These are phyloP conservation scores for Penicillium frequentans DNA, from an alignment of 2,329 filamentous ascomycete genomes.

Conservation along the genomic window DNA sequence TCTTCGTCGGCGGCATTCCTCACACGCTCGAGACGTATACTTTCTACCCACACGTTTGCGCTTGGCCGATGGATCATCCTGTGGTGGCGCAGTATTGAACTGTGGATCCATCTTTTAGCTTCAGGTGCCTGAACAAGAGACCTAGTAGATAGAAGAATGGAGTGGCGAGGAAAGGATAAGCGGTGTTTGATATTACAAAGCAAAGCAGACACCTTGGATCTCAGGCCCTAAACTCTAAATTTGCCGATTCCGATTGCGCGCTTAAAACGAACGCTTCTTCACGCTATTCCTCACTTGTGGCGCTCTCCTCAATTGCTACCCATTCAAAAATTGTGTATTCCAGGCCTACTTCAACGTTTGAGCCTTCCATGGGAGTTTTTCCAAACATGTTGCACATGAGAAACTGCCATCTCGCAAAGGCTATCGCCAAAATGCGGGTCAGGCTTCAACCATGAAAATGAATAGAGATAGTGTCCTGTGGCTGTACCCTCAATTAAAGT, in stretches of 20 bases:
- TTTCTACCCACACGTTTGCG: conserved; percentile 21
- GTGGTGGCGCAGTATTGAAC: neutral
- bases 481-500: too few species aligned
- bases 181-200: conserved; percentile 11
- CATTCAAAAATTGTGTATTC: too few species aligned
- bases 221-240: neutral
- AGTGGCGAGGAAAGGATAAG: neutral
- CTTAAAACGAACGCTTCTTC: too few species aligned
- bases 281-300: neutral
- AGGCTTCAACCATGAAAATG: too few species aligned
- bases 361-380: too few species aligned
- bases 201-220: conserved; percentile 5
- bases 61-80: conserved; percentile 12
- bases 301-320: too few species aligned
- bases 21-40: conserved; percentile 35
- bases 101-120: neutral
- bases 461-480: too few species aligned
- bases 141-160: neutral
- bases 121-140: neutral
- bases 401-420: too few species aligned
- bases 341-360: too few species aligned
- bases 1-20: conserved; percentile 39
- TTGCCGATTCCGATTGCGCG: neutral
- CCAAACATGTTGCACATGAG: too few species aligned
- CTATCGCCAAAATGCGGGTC: too few species aligned